These are phyloP conservation scores for Chlorella ohadii DNA, from an alignment of 139 green algal species.

Conservation along the genomic window DNA sequence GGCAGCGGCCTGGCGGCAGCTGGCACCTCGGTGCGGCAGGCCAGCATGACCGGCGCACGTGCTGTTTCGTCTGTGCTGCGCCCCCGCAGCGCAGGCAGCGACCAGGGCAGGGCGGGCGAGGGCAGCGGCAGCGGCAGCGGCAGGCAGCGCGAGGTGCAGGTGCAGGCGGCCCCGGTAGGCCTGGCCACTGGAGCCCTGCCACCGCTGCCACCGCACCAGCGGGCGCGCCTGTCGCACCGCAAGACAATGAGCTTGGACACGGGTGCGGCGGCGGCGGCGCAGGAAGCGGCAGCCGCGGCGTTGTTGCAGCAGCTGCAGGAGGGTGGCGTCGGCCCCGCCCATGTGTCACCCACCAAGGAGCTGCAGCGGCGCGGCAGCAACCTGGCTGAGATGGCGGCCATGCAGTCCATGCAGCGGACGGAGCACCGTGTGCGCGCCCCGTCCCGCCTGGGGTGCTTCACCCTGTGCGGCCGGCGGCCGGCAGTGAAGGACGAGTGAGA, in stretches of 20 bases:
- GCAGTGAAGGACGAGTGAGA: conserved; percentile 18
- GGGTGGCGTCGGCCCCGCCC: too few species aligned
- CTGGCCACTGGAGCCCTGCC: too few species aligned
- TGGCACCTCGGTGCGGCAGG: background rate
- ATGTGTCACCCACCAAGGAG: background rate
- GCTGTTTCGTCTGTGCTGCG: too few species aligned
- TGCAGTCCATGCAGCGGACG: background rate
- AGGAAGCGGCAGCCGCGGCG: background rate
- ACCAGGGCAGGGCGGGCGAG: background rate
- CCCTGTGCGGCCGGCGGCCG: background rate
- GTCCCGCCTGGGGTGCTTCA: conserved; percentile 7
- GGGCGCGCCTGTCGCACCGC: background rate
- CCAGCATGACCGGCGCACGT: background rate
- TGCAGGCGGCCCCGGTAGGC: too few species aligned
- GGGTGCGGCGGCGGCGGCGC: background rate
- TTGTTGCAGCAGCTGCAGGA: background rate
- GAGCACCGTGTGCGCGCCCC: background rate
- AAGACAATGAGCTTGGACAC: conserved; percentile 23
- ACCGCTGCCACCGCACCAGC: background rate
- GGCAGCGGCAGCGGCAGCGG: background rate
- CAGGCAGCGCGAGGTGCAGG: background rate
- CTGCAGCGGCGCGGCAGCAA: conserved; percentile 16
- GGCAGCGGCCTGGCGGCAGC: conserved; percentile 1
- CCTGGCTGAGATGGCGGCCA: background rate
- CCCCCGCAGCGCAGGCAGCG: too few species aligned